A percentile compares a stretch with the other conserved stretches of the same genome.
phyloP scores from a whole-genome alignment of 345 rosid species.

The Murraya paniculata region DNA sequence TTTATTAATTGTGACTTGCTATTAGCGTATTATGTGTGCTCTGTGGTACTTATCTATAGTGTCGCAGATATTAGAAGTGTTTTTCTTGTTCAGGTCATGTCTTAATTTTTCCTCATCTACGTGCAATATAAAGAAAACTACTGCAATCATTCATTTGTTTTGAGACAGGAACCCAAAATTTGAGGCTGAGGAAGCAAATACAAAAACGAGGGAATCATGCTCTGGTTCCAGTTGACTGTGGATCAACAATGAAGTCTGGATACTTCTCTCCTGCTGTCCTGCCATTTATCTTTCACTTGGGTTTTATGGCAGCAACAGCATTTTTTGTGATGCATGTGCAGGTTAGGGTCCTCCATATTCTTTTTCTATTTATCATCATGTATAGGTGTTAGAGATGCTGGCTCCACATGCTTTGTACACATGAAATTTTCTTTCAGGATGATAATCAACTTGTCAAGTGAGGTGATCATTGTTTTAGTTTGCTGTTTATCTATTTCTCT shows the following conservation, averaged over 20 bases:
- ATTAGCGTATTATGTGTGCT: background rate
- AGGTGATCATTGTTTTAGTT: background rate
- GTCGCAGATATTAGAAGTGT: background rate
- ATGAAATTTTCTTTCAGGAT: background rate
- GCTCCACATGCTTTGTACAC: background rate
- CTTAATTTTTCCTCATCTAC: background rate
- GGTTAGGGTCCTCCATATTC: constrained; percentile 39
- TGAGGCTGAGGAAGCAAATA: constrained; percentile 53
- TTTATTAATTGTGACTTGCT: background rate
- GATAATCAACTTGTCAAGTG: background rate
- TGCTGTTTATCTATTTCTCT: background rate
- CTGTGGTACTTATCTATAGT: background rate
- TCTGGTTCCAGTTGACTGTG: constrained; percentile 16
- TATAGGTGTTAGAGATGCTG: background rate
- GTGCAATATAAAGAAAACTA: background rate
- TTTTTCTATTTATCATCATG: background rate
- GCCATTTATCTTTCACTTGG: constrained; percentile 68
- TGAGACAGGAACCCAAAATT: constrained; percentile 37
- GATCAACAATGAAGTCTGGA: constrained; percentile 33
- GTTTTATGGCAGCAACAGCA: constrained; percentile 72
- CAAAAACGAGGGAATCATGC: constrained; percentile 24
- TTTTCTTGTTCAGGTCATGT: background rate
- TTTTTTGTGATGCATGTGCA: constrained; percentile 91
- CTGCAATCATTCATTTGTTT: constrained; percentile 2
- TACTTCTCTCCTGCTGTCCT: constrained; percentile 47